phyloP scores from a whole-genome alignment of 2,329 filamentous ascomycete species.

The Aspergillus sp. region DNA sequence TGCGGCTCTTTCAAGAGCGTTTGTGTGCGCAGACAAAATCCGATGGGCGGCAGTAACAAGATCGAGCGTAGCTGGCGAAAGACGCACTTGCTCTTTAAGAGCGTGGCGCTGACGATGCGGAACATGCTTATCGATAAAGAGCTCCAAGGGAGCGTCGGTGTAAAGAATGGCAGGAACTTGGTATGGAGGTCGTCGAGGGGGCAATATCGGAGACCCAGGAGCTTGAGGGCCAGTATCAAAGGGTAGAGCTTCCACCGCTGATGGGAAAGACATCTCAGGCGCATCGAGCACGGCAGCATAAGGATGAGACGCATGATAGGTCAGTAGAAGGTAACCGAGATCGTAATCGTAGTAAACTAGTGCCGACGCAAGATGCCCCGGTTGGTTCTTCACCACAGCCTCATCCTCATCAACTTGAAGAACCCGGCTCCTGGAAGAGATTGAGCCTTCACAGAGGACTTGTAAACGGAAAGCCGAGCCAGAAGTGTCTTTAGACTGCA shows the following conservation, averaged over 20 bases:
- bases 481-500: constrained; percentile 43
- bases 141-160: constrained; percentile 28
- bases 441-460: constrained; percentile 46
- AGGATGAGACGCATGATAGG: constrained; percentile 39
- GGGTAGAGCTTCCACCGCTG: constrained; percentile 17
- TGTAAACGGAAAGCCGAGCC: constrained; percentile 51
- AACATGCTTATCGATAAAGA: constrained; percentile 37
- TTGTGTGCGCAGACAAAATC: constrained; percentile 39
- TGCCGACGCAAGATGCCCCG: constrained; percentile 38
- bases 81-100: constrained; percentile 38
- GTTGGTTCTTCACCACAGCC: constrained; percentile 9
- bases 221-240: constrained; percentile 17
- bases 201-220: constrained; percentile 17
- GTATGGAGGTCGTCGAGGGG: constrained; percentile 35
- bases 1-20: constrained; percentile 39
- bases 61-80: constrained; percentile 42
- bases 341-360: constrained; percentile 50
- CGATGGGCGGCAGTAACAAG: constrained; percentile 41
- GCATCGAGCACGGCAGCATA: constrained; percentile 47
- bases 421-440: constrained; percentile 42
- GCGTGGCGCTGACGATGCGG: constrained; percentile 35
- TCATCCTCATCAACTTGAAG: constrained; percentile 32
- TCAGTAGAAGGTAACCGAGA: constrained; percentile 51
- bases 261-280: constrained; percentile 28
- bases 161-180: constrained; percentile 36